Conservation (phyloP, 441 rosid species). For the Flueggea neowawraea region DNA sequence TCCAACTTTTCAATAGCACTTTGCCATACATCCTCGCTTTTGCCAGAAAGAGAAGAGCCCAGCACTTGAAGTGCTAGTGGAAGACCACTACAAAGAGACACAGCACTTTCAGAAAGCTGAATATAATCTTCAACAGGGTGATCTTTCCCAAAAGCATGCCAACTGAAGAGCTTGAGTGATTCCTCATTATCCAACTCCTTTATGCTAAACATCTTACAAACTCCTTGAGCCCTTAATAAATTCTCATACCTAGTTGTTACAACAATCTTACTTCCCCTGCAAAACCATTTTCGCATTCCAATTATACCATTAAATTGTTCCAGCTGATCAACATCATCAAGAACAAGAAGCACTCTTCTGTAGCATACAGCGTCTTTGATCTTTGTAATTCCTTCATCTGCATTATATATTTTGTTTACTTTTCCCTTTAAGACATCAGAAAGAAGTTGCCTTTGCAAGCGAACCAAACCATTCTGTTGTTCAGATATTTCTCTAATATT, state of each 20-base stretch:
- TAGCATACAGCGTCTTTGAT: slow-evolving; percentile 2
- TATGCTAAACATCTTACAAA: slow-evolving; percentile 12
- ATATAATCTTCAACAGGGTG: slow-evolving; percentile 2
- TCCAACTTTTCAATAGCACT: slow-evolving; percentile 21
- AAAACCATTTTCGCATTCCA: slow-evolving; percentile 13
- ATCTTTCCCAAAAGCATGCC: slow-evolving; percentile 12
- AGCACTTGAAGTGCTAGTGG: slow-evolving; percentile 16
- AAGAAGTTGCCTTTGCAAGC: slow-evolving; percentile 17
- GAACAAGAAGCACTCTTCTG: slow-evolving; percentile 17
- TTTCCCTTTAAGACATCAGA: slow-evolving; percentile 7
- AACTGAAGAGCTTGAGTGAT: slow-evolving; percentile 13
- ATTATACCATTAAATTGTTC: slow-evolving; percentile 12
- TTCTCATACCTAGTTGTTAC: slow-evolving; percentile 16
- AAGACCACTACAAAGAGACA: slow-evolving; percentile 7
- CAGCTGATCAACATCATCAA: slow-evolving; percentile 16
- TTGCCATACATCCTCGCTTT: slow-evolving; percentile 17
- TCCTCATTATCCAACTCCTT: slow-evolving; percentile 10
- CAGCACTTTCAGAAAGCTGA: not conserved
- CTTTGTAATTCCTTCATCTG: slow-evolving; percentile 7
- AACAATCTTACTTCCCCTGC: slow-evolving; percentile 14
- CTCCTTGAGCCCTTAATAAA: not conserved
- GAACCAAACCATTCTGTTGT: slow-evolving; percentile 12
- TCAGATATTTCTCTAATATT: slow-evolving; percentile 13
- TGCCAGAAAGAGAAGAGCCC: slow-evolving; percentile 12
- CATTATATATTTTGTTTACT: not conserved